Base-by-base conservation (phyloP, 163 green algal species). In the Prototheca stagnorum region DNA sequence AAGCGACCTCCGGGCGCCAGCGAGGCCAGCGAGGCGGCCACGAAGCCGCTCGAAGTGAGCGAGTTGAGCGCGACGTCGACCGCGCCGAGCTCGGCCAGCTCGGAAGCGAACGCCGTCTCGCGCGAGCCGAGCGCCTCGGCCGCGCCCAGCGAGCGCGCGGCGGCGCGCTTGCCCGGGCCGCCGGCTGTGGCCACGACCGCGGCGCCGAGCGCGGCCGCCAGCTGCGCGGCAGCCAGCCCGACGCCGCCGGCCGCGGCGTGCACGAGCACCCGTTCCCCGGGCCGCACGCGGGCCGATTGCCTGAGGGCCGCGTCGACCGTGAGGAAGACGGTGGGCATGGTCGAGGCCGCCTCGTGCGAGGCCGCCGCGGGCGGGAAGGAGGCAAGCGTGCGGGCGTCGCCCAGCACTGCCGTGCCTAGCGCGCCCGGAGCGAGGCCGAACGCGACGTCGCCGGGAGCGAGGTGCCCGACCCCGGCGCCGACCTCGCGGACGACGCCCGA, bases 351-450 rank as follows among this genome's bases (percentile, higher is more conserved):
- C 44, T 60, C 61, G 48, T 61, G 69, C 19, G n/a, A 51, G 1
- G 77, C 31, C 26, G 51, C 24, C 1, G n/a, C n/a, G n/a, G 54
- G 16, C 2, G 79, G 79, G 51, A 80, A 51, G 1, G 57, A 50
- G 4, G 75, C 75, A 39, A 86, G 14, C 0, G 63, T 78, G 17
- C 65, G 46, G 1, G 28, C 27, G 6, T 53, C 59, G 1, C 59
- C 53, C 2, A 74, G 22, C 17, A 82, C 75, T 26, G 76, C 56
- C 7, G 51, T 84, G 36, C 81, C 79, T 41, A 90, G 65, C 45
- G 65, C 75, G 26, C 83, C 83, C 11, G 54, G 58, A 5, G 81
- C 82, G 31, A 92, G 61, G 2, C 82, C 83, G 77, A 92, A 86
- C 48, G 92, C 23, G 50, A 44, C 42, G 35, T 60, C 36, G 9